These are phyloP conservation scores for Syzygium grande DNA, from an alignment of 345 rosid species.

Conservation along the genomic window DNA sequence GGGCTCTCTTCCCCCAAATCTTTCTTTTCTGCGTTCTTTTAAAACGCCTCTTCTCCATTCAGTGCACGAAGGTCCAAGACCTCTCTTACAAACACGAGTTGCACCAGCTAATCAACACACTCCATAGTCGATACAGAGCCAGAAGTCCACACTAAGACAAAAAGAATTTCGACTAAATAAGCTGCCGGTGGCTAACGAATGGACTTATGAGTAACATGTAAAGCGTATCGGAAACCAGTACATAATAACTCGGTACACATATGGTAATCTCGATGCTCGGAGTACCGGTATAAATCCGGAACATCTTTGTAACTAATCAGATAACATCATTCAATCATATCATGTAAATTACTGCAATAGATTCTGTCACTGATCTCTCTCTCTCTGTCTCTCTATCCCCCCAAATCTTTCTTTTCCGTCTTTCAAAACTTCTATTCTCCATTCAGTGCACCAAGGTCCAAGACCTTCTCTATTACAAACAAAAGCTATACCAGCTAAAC, in stretches of 20 bases:
- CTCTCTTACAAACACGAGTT: not conserved
- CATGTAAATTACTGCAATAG: no score
- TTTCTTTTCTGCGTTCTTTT: not conserved
- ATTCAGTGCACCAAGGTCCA: not conserved
- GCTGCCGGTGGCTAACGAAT: not conserved
- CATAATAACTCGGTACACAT: not conserved
- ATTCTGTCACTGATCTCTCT: no score
- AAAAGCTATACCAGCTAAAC: no score
- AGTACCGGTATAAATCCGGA: no score
- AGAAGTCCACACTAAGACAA: not conserved
- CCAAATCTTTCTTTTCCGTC: no score
- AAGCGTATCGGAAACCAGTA: not conserved
- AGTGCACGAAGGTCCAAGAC: not conserved
- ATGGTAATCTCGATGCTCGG: not conserved
- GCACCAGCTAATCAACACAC: not conserved
- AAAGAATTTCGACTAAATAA: not conserved
- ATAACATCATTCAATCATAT: no score
- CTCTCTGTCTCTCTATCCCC: no score
- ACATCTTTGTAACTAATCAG: no score
- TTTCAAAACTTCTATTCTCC: no score
- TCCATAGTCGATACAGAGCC: not conserved
- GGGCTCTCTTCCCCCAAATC: not conserved
- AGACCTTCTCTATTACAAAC: not conserved
- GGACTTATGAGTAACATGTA: not conserved
- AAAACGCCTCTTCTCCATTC: not conserved